Percentiles rank a stretch among this genome's conserved stretches.
Conservation (phyloP, 2,329 filamentous ascomycete genomes). For the Neurospora sp. region DNA sequence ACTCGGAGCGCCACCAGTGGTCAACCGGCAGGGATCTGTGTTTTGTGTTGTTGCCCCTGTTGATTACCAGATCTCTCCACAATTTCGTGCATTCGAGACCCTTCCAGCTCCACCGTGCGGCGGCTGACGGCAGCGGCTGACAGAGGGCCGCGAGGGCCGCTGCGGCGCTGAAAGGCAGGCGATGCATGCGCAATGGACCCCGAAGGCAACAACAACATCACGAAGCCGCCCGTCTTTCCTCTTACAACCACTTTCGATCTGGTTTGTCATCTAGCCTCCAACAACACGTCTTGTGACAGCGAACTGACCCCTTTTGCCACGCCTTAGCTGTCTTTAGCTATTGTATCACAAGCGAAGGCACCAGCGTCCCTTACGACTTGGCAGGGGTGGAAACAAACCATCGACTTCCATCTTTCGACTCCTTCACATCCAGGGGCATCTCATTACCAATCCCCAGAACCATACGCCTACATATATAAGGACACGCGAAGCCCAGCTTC, state of each 20-base stretch:
- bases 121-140: neutral
- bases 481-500: neutral
- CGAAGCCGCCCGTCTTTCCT: neutral
- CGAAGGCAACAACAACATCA: neutral
- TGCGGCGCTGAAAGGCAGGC: neutral
- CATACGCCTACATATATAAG: neutral
- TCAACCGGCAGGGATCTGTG: neutral
- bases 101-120: neutral
- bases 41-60: neutral
- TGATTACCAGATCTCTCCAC: neutral
- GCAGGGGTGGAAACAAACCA: neutral
- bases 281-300: neutral
- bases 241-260: neutral
- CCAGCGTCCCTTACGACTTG: neutral
- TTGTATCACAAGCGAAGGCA: neutral
- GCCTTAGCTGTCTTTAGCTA: neutral
- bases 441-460: neutral
- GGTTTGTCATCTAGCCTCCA: neutral
- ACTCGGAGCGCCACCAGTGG: neutral
- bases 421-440: neutral
- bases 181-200: neutral
- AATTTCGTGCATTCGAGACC: neutral
- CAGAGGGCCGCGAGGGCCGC: neutral
- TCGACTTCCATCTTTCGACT: neutral
- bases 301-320: neutral